Evolutionary conservation across 257 asterid species (phyloP).

Genomic region (Anisodus tanguticus): DNA sequence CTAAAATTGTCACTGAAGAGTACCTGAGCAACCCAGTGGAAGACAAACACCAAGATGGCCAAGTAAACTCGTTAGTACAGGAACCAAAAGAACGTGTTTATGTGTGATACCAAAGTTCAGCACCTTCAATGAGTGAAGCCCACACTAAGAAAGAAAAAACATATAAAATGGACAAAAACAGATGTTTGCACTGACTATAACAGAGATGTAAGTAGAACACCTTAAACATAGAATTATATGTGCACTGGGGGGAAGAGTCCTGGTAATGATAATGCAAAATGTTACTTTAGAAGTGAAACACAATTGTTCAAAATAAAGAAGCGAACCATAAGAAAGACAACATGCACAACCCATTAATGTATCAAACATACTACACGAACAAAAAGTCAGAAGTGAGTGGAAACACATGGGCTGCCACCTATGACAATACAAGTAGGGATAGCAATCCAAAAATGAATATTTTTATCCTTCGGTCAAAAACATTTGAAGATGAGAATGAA

Average conservation of each 20-base stretch:
- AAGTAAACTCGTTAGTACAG: constrained; percentile 11
- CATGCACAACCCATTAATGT: not conserved
- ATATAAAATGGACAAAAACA: not conserved
- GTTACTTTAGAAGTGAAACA: not conserved
- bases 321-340: not conserved
- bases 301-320: not conserved
- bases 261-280: not conserved
- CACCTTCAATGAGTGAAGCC: constrained; percentile 11
- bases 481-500: not conserved
- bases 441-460: not conserved
- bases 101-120: not conserved
- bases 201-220: not conserved
- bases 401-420: not conserved
- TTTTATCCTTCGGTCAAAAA: not conserved
- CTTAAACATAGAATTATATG: not conserved
- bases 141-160: not conserved
- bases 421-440: not conserved
- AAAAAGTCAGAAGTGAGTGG: not conserved
- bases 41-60: not conserved
- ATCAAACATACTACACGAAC: not conserved
- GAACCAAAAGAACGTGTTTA: not conserved
- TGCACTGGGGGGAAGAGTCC: not conserved
- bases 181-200: not conserved
- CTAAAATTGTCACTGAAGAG: constrained; percentile 59
- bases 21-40: constrained; percentile 45